Evolutionary conservation across 139 green algal genomes (phyloP), one percentile per base, ranked within the genome.

Genomic region (Tetradesmus lagerheimii): DNA sequence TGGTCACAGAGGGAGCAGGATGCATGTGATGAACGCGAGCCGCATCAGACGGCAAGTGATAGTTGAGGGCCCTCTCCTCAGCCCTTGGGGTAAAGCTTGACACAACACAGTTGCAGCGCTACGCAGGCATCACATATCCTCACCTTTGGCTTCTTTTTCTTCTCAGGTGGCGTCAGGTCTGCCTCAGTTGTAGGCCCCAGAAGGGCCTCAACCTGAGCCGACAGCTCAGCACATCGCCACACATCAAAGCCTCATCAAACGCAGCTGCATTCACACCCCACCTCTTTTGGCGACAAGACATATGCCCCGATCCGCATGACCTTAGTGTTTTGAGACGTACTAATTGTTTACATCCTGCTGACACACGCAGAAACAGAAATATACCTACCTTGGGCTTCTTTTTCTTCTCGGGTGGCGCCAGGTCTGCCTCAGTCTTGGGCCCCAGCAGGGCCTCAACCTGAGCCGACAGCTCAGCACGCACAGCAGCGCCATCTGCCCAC

Each of bases 161-260:
- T 96, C 84, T 96, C 93, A 0, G 89, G 81, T 11, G 95, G 92
- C 66, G 94, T 93, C 57, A 97, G 34, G 94, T 98, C 97, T 12
- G 90, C 96, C 85, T 98, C 96, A 0, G 96, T 99, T 90, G 98
- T 98, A 37, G 95, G 96, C 0, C 97, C 97, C 89, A 99, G 93
- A 76, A 99, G 83, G 3, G 91, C 93, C 77, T 91, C 92, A 27
- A 98, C 89, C 43, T 62, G 39, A 53, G 4, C 16, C 34, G 16
- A 39, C 47, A 89, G 16, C 76, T 89, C 93, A 0, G 89, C 81
- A 66, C 94, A 80, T 35, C 12, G 31, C 37, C 39, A 31, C 1
- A 35, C 37, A 14, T 18, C 16, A 8, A 41, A 38, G n/a, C n/a
- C n/a, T n/a, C n/a, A n/a, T n/a, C n/a, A n/a, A n/a, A n/a, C n/a